Evolutionary conservation across 495 filamentous ascomycete species (phyloP).

Genomic region (Penicillium malachiteum): DNA sequence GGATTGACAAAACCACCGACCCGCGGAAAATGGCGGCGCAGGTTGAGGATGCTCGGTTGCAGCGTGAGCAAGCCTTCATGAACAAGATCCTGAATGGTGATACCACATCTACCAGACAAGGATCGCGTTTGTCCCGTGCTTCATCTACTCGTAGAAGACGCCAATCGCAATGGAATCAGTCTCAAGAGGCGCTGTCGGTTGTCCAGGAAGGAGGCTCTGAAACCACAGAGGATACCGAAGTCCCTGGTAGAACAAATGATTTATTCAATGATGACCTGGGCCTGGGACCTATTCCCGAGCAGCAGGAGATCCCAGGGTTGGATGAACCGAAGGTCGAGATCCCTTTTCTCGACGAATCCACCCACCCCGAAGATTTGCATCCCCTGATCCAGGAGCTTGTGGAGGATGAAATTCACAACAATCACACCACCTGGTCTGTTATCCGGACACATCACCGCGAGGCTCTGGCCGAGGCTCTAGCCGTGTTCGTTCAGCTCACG

Average conservation of each 20-base stretch:
- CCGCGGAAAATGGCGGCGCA: constrained; percentile 43
- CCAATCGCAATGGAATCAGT: constrained; percentile 18
- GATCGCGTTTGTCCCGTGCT: constrained; percentile 28
- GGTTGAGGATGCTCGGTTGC: constrained; percentile 42
- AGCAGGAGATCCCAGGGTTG: constrained; percentile 10
- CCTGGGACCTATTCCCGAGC: constrained; percentile 21
- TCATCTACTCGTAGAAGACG: constrained; percentile 28
- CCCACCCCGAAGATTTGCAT: constrained; percentile 40
- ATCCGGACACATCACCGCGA: constrained; percentile 51
- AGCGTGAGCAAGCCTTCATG: constrained; percentile 42
- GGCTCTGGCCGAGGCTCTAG: constrained; percentile 51
- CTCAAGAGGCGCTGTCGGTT: constrained; percentile 21
- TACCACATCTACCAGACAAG: constrained; percentile 11
- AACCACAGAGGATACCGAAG: constrained; percentile 7
- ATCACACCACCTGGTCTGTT: constrained; percentile 53
- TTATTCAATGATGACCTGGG: constrained; percentile 20
- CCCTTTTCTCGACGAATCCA: constrained; percentile 22
- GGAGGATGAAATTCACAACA: constrained; percentile 48
- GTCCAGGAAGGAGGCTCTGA: constrained; percentile 28
- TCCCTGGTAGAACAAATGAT: constrained; percentile 6
- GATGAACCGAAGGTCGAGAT: constrained; percentile 16
- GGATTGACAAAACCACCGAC: constrained; percentile 29
- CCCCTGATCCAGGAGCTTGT: constrained; percentile 40
- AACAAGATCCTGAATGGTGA: constrained; percentile 38
- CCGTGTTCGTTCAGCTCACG: constrained; percentile 42